Evolutionary conservation across 257 asterid species (phyloP).

Genomic region (Jacaranda mimosifolia): DNA sequence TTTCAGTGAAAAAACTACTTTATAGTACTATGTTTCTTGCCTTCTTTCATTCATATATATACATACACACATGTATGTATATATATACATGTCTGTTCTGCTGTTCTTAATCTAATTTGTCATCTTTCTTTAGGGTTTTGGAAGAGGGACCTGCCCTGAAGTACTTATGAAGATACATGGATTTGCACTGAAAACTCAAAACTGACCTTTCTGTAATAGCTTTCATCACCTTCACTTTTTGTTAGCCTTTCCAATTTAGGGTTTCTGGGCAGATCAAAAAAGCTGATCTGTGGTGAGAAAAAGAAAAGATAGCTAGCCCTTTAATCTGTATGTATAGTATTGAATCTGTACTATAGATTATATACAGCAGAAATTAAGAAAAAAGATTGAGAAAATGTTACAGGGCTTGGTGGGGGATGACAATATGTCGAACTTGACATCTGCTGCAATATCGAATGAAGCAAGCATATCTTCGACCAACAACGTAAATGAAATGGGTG

Average conservation of each 20-base stretch:
- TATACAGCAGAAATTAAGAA: not conserved
- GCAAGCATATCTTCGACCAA: constrained; percentile 66
- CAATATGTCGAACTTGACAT: constrained; percentile 71
- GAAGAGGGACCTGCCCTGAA: constrained; percentile 7
- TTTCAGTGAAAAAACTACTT: constrained; percentile 33
- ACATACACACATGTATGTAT: not conserved
- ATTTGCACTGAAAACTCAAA: constrained; percentile 23
- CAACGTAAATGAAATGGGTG: constrained; percentile 52
- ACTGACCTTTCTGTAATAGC: constrained; percentile 47
- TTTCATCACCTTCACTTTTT: constrained; percentile 44
- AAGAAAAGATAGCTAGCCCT: not conserved
- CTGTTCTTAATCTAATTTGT: constrained; percentile 24
- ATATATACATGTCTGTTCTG: constrained; percentile 1
- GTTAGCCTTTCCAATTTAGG: constrained; percentile 38
- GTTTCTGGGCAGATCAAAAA: constrained; percentile 43
- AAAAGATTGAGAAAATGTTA: constrained; percentile 25
- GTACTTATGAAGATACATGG: not conserved
- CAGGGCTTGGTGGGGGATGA: constrained; percentile 54
- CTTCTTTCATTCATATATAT: constrained; percentile 30
- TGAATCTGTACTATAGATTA: not conserved
- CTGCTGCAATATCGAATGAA: constrained; percentile 74
- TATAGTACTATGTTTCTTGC: constrained; percentile 40
- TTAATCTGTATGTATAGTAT: too few species aligned
- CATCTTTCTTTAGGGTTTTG: constrained; percentile 38
- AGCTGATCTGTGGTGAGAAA: constrained; percentile 10